Percentiles rank a stretch among this genome's conserved stretches.
These are phyloP conservation scores for Taphrina confusa DNA, from an alignment of 1,139 yeast genomes.

Conservation along the genomic window DNA sequence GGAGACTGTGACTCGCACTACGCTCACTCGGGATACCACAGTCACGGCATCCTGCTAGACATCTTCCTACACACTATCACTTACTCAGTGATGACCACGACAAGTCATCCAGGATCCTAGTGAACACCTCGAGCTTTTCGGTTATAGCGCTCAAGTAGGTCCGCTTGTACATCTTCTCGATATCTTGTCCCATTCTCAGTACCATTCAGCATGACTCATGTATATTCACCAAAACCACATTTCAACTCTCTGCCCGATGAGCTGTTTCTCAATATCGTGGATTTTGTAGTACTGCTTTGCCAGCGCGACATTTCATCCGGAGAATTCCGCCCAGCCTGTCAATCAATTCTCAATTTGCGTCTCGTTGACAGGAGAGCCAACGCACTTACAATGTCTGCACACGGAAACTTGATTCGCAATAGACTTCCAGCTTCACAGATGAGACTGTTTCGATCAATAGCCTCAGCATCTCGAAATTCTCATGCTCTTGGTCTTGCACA, in stretches of 20 bases:
- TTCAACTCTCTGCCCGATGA: background rate
- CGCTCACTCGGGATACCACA: too few species aligned
- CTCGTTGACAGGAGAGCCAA: background rate
- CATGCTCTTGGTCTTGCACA: background rate
- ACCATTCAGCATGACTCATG: too few species aligned
- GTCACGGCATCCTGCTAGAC: too few species aligned
- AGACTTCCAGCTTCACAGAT: background rate
- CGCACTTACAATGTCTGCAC: background rate
- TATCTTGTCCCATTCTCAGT: too few species aligned
- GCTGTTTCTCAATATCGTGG: background rate
- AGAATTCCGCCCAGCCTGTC: slow-evolving; percentile 3
- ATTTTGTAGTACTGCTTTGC: background rate
- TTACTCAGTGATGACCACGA: too few species aligned
- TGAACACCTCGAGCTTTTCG: too few species aligned
- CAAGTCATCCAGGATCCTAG: too few species aligned
- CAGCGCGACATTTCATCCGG: background rate
- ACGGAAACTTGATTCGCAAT: background rate
- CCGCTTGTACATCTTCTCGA: too few species aligned
- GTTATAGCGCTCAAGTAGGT: too few species aligned
- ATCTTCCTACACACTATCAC: too few species aligned
- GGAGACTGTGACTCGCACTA: too few species aligned
- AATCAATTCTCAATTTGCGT: background rate
- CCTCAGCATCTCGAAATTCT: background rate
- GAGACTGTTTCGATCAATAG: slow-evolving; percentile 5
- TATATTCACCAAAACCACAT: too few species aligned